Conservation (phyloP, 2,329 filamentous ascomycete species). For the Fusarium irregulare region DNA sequence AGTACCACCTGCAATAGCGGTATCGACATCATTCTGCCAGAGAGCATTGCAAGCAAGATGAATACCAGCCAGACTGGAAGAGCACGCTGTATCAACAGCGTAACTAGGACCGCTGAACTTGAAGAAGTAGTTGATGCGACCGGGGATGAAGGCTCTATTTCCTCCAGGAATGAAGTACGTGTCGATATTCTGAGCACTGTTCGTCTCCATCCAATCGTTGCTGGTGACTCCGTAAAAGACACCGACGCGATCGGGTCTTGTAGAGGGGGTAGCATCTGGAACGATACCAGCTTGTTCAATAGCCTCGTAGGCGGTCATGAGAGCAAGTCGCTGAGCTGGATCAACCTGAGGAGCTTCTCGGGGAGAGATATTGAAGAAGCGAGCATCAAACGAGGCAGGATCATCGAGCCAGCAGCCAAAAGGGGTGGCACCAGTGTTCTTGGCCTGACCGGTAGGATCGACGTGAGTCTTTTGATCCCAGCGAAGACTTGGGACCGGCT, state of each 20-base stretch:
- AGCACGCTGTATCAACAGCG: slow-evolving; percentile 82
- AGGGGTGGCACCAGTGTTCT: slow-evolving; percentile 65
- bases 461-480: slow-evolving; percentile 40
- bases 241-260: slow-evolving; percentile 68
- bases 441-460: slow-evolving; percentile 69
- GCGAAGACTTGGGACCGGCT: slow-evolving; percentile 56
- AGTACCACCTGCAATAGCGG: slow-evolving; percentile 81
- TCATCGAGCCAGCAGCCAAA: slow-evolving; percentile 67
- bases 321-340: slow-evolving; percentile 72
- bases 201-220: slow-evolving; percentile 83
- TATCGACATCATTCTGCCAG: slow-evolving; percentile 79
- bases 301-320: slow-evolving; percentile 75
- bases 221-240: slow-evolving; percentile 82
- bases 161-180: slow-evolving; percentile 63
- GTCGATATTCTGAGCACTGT: slow-evolving; percentile 74
- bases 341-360: slow-evolving; percentile 59
- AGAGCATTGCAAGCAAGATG: slow-evolving; percentile 77
- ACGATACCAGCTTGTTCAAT: slow-evolving; percentile 75
- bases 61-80: slow-evolving; percentile 77
- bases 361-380: slow-evolving; percentile 79
- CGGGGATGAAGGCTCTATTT: slow-evolving; percentile 62
- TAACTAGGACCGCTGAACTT: slow-evolving; percentile 79
- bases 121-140: slow-evolving; percentile 81
- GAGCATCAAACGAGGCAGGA: slow-evolving; percentile 73
- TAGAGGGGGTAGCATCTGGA: slow-evolving; percentile 71